These are phyloP conservation scores for Tolypocladium amazonense DNA, from an alignment of 2,329 filamentous ascomycete species.

Conservation along the genomic window DNA sequence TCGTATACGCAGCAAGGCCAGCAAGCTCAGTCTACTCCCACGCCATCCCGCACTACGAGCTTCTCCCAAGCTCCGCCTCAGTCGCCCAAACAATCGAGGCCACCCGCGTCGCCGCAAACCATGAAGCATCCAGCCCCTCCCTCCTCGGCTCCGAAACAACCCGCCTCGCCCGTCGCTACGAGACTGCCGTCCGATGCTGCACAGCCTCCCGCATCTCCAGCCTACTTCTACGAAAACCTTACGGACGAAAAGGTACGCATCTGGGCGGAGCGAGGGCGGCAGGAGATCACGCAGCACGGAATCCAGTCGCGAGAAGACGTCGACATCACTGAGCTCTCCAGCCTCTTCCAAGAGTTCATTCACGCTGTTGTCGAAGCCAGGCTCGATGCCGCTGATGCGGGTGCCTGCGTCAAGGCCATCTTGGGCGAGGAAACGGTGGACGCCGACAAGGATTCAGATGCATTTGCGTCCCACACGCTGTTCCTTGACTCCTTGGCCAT, in stretches of 20 bases:
- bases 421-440: constrained; percentile 45
- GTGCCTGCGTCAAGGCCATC: constrained; percentile 63
- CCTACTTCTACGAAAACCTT: constrained; percentile 65
- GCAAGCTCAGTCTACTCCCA: constrained; percentile 2
- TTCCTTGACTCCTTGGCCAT: constrained; percentile 80
- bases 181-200: constrained; percentile 10
- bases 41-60: constrained; percentile 6
- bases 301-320: constrained; percentile 54
- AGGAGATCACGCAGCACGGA: constrained; percentile 56
- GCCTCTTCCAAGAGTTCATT: constrained; percentile 76
- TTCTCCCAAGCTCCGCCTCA: constrained; percentile 7
- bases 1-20: constrained; percentile 8
- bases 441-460: constrained; percentile 36
- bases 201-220: constrained; percentile 24
- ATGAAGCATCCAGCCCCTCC: constrained; percentile 9
- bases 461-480: constrained; percentile 54
- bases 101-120: constrained; percentile 9
- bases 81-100: constrained; percentile 8
- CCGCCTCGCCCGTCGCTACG: constrained; percentile 5
- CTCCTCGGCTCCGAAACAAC: constrained; percentile 5
- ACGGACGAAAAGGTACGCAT: constrained; percentile 56
- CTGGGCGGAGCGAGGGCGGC: constrained; percentile 60
- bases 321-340: constrained; percentile 57
- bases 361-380: constrained; percentile 61
- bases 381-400: constrained; percentile 58